phyloP scores from a whole-genome alignment of 345 rosid genomes.

The Aquilaria yunnanensis region DNA sequence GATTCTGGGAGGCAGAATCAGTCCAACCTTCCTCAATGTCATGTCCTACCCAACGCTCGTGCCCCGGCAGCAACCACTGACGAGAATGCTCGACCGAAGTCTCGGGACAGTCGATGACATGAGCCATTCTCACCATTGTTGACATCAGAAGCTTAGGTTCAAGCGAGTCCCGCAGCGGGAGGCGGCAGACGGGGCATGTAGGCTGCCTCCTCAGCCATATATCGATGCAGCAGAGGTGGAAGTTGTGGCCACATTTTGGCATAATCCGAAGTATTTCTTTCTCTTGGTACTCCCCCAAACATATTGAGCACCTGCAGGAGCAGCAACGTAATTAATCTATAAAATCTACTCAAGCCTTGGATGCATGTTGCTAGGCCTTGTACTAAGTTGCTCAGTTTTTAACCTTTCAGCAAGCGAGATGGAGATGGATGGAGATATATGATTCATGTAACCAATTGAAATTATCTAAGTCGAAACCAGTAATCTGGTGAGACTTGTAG shows the following conservation, averaged over 20 bases:
- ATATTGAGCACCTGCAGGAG: slow-evolving; percentile 57
- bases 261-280: slow-evolving; percentile 53
- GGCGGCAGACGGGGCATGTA: slow-evolving; percentile 66
- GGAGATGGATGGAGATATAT: no score
- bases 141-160: slow-evolving; percentile 25
- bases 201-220: slow-evolving; percentile 59
- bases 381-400: no score
- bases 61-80: slow-evolving; percentile 21
- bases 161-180: slow-evolving; percentile 33
- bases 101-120: slow-evolving; percentile 20
- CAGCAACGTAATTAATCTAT: background rate
- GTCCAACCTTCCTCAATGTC: no score
- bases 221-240: slow-evolving; percentile 64
- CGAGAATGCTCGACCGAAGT: slow-evolving; percentile 17
- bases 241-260: slow-evolving; percentile 70
- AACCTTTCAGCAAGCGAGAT: no score
- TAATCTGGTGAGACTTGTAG: no score
- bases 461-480: no score
- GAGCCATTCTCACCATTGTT: slow-evolving; percentile 15
- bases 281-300: slow-evolving; percentile 67
- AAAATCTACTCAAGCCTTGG: no score
- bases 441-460: no score
- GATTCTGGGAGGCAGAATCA: no score
- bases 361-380: no score
- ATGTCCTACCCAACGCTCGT: slow-evolving; percentile 5